Evolutionary conservation across 495 filamentous ascomycete genomes (phyloP).

Genomic region (Trichocladium antarcticum): DNA sequence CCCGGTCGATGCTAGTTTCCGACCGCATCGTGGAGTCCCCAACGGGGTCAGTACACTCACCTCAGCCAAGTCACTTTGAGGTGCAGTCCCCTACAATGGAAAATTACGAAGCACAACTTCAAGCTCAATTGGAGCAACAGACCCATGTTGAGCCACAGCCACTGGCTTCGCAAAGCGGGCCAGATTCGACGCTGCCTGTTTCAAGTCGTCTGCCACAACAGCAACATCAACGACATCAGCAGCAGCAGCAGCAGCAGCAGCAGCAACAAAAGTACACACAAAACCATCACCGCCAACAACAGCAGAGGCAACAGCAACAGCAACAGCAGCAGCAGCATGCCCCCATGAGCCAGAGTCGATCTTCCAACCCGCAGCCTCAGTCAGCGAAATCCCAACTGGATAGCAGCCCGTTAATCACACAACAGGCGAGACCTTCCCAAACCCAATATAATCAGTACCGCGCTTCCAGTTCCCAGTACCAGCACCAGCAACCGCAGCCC

Average conservation of each 20-base stretch:
- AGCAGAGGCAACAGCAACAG: slow-evolving; percentile 10
- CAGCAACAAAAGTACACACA: too few species aligned
- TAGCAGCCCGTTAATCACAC: slow-evolving; percentile 10
- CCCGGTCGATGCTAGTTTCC: slow-evolving; percentile 1
- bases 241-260: slow-evolving; percentile 17
- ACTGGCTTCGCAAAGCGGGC: slow-evolving; percentile 4
- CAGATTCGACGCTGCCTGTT: slow-evolving; percentile 10
- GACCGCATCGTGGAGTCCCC: slow-evolving; percentile 7
- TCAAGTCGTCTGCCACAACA: slow-evolving; percentile 15
- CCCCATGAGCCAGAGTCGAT: slow-evolving; percentile 16
- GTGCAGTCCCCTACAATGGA: slow-evolving; percentile 26
- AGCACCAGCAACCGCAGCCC: slow-evolving; percentile 7
- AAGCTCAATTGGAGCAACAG: slow-evolving; percentile 25
- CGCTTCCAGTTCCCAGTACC: slow-evolving; percentile 11
- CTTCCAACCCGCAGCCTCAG: slow-evolving; percentile 20
- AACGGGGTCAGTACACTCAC: slow-evolving; percentile 15
- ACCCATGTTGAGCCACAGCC: slow-evolving; percentile 14
- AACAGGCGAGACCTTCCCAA: slow-evolving; percentile 14
- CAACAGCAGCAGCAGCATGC: slow-evolving; percentile 15
- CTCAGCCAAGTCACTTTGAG: slow-evolving; percentile 19
- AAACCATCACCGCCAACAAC: slow-evolving; percentile 6
- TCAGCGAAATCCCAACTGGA: slow-evolving; percentile 12
- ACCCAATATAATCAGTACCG: slow-evolving; percentile 17
- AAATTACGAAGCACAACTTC: slow-evolving; percentile 25
- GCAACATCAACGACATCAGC: slow-evolving; percentile 11